A percentile compares a stretch with the other conserved stretches of the same genome.
These are phyloP conservation scores for Boletus barrowsii DNA, from an alignment of 768 basidiomycete species.

Conservation along the genomic window DNA sequence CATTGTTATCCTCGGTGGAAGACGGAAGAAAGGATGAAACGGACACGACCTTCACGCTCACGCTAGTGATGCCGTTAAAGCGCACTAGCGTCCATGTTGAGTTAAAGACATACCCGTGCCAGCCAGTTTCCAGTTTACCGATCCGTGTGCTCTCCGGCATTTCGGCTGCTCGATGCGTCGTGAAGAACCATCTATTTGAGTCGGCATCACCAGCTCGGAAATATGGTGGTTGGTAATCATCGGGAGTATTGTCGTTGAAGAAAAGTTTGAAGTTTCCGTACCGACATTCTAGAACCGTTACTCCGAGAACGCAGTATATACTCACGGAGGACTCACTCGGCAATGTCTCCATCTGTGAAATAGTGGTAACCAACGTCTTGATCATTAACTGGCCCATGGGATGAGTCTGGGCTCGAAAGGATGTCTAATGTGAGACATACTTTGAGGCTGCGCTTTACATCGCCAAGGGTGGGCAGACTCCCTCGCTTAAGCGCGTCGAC, in stretches of 20 bases:
- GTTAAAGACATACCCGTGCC: constrained; percentile 56
- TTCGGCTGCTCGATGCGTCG: constrained; percentile 71
- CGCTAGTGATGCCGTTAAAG: constrained; percentile 37
- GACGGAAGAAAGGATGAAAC: constrained; percentile 73
- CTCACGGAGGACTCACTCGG: constrained; percentile 52
- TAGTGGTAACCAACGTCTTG: constrained; percentile 76
- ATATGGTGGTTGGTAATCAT: constrained; percentile 80
- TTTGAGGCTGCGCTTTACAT: constrained; percentile 82
- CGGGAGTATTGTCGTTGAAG: constrained; percentile 76
- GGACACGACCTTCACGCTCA: constrained; percentile 69
- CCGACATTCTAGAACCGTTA: constrained; percentile 54
- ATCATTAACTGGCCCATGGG: constrained; percentile 53
- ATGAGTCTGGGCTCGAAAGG: neutral
- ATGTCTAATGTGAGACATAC: constrained; percentile 32
- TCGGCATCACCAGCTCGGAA: constrained; percentile 70
- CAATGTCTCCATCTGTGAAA: constrained; percentile 73
- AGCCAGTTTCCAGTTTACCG: constrained; percentile 66
- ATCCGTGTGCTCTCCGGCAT: constrained; percentile 70
- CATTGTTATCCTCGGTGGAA: constrained; percentile 54
- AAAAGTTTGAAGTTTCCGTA: constrained; percentile 88
- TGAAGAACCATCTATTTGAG: constrained; percentile 78
- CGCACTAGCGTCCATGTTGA: neutral
- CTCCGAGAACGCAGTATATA: neutral
- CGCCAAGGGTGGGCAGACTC: constrained; percentile 66
- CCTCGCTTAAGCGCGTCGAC: constrained; percentile 57